Conservation (phyloP, 345 rosid species). For the Salix udensis region DNA sequence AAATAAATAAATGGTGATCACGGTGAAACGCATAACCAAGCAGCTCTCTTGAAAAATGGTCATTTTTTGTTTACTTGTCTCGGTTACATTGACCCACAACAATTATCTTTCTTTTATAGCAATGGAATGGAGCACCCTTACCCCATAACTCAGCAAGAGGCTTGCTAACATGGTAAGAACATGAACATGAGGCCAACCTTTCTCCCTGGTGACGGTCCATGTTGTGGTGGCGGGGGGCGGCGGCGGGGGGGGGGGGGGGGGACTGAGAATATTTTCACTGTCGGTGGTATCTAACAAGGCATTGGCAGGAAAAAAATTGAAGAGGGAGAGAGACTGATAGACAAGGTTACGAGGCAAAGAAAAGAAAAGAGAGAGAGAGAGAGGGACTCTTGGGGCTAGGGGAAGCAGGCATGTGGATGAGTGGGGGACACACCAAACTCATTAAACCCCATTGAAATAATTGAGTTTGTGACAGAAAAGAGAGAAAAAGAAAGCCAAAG, state of each 20-base stretch:
- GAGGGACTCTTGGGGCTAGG: constrained; percentile 45
- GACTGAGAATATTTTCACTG: constrained; percentile 12
- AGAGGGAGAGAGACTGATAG: background rate
- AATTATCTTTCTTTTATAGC: background rate
- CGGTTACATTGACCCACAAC: background rate
- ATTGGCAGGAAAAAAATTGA: background rate
- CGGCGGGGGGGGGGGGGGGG: background rate
- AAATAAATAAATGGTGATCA: background rate
- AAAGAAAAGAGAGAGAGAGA: constrained; percentile 3
- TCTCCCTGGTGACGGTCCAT: background rate
- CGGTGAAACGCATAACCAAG: background rate
- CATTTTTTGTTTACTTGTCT: too few relatives aligned
- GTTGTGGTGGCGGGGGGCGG: background rate
- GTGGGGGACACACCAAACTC: constrained; percentile 59
- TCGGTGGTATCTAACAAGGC: constrained; percentile 2
- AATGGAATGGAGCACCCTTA: background rate
- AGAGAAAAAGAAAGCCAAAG: constrained; percentile 1
- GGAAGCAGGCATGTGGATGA: constrained; percentile 66
- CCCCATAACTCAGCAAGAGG: background rate
- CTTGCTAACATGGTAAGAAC: background rate
- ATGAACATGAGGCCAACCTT: background rate
- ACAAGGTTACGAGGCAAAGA: too few relatives aligned
- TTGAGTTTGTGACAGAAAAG: constrained; percentile 35
- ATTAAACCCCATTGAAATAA: constrained; percentile 30
- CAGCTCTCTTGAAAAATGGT: background rate